Conservation (phyloP, 1,139 yeast species). For the Pichia terricola region DNA sequence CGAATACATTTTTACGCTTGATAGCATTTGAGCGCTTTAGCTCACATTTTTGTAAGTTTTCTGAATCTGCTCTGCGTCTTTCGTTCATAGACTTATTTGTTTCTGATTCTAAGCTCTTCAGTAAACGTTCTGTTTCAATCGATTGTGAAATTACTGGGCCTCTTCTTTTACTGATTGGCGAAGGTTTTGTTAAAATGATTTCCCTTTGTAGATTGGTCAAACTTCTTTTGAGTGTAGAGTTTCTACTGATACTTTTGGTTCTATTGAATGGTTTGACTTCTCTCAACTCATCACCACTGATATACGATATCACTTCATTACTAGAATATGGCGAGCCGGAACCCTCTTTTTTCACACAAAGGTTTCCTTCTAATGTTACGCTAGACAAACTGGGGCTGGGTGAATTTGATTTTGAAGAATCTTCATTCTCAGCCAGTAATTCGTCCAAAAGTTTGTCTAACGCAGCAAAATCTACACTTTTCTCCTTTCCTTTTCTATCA, state of each 20-base stretch:
- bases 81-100: too few species aligned
- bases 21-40: constrained; percentile 23
- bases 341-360: too few species aligned
- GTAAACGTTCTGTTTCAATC: neutral
- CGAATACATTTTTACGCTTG: constrained; percentile 20
- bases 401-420: neutral
- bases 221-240: constrained; percentile 3
- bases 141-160: neutral
- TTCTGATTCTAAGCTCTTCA: neutral
- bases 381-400: too few species aligned
- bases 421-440: neutral
- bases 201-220: neutral
- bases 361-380: too few species aligned
- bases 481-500: neutral
- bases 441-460: constrained; percentile 8
- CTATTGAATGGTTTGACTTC: constrained; percentile 3
- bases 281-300: neutral
- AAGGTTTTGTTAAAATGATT: neutral
- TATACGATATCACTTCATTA: neutral
- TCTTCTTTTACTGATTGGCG: too few species aligned
- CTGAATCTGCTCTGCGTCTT: too few species aligned
- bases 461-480: constrained; percentile 8
- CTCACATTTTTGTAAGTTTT: constrained; percentile 6
- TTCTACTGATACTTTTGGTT: neutral
- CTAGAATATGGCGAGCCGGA: neutral